These are phyloP conservation scores for Kwoniella sp. DNA, from an alignment of 768 basidiomycete species.

Conservation along the genomic window DNA sequence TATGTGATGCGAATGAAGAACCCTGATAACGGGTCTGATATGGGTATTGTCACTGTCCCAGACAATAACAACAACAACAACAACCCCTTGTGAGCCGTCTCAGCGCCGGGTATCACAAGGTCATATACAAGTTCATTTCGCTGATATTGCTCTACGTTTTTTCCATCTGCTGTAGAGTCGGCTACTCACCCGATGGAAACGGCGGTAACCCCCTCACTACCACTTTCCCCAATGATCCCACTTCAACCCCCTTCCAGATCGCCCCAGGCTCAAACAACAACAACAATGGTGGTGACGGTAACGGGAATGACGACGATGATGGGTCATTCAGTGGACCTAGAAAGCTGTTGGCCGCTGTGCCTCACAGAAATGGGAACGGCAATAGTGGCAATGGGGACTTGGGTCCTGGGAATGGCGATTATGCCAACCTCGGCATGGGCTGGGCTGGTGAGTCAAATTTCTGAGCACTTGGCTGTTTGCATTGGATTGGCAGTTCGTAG, in stretches of 20 bases:
- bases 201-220: constrained; percentile 1
- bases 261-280: neutral
- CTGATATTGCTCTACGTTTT: too few species aligned
- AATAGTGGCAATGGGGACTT: constrained; percentile 8
- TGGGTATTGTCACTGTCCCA: constrained; percentile 18
- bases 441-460: constrained; percentile 22
- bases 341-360: constrained; percentile 15
- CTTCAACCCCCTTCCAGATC: constrained; percentile 14
- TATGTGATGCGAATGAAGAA: constrained; percentile 25
- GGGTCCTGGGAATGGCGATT: constrained; percentile 12
- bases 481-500: too few species aligned
- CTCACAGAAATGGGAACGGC: constrained; percentile 1
- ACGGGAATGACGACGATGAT: constrained; percentile 5
- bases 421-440: constrained; percentile 22
- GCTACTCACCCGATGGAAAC: neutral
- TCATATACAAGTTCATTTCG: too few species aligned
- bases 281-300: neutral
- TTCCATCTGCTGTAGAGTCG: constrained; percentile 14
- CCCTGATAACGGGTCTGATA: constrained; percentile 25
- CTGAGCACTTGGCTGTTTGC: too few species aligned
- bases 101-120: too few species aligned
- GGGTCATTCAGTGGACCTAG: constrained; percentile 14
- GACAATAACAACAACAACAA: constrained; percentile 5
- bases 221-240: constrained; percentile 12
- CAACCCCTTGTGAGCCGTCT: constrained; percentile 15